Base-by-base conservation (phyloP, 805 yeast species). In the Maudiozyma barnettii region DNA sequence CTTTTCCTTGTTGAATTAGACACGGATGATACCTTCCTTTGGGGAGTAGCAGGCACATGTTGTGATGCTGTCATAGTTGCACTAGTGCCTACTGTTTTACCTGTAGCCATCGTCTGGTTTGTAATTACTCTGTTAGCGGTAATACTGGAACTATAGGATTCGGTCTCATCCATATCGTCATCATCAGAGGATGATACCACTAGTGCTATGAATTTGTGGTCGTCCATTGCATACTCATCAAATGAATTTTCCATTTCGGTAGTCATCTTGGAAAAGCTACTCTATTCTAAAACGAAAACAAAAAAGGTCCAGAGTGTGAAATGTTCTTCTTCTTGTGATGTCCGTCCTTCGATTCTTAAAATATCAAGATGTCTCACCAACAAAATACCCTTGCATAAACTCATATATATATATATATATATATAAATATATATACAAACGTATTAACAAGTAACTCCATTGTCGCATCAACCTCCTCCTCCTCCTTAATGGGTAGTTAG, bases 181-280 rank as follows among this genome's bases (percentile, higher is more conserved):
- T 26, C 63, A 41, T 61, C 65, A 16, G 59, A 65, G 26, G 61
- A 66, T 9, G 66, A 59, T 5, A 63, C 61, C 18, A 56, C 65
- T 35, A 64, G 47, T 1, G 68, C 66, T 37, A 64, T 60, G 42
- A 60, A 61, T 45, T 58, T 57, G 39, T 54, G 56, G 12, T 52
- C 56, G 31, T 51, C 52, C 9, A 50, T 41, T 30, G 50, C 49
- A 31, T 55, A 45, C 38, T 45, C 63, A 31, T 57, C 66, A 42
- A 58, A 59, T 14, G 64, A 58, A 8, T 57, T 49, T 30, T 62
- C 65, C 33, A 46, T 49, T 26, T 55, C 61, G 8, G 36, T 33
- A 14, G 36, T 14, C 36, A 33, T 33, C 18, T 14, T 16, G 30
- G 30, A 26, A n/a, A 26, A 26, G 30, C n/a, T 33, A 5, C 36